Percentiles rank a stretch among this genome's conserved stretches.
These are phyloP conservation scores for Pachyrhizus erosus DNA, from an alignment of 306 rosid genomes.

Conservation along the genomic window DNA sequence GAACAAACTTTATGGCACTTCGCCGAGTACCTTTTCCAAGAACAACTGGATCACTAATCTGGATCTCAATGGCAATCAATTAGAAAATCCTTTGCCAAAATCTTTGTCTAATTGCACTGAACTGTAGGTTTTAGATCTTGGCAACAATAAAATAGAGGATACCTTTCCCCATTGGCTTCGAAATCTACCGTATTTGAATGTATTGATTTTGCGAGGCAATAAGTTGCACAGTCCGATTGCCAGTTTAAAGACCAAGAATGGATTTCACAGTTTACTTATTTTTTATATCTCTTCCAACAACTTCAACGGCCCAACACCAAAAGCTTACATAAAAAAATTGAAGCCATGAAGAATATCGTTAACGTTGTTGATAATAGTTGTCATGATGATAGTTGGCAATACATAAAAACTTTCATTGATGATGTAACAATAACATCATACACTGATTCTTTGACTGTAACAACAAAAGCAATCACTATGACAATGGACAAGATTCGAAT, in stretches of 20 bases:
- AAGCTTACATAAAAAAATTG: neutral
- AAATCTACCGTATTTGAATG: neutral
- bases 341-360: conserved; percentile 47
- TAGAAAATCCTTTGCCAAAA: conserved; percentile 42
- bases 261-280: conserved; percentile 37
- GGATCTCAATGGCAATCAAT: conserved; percentile 38
- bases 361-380: too few species aligned
- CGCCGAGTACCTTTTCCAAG: conserved; percentile 15
- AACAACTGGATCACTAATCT: fast-evolving
- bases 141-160: conserved; percentile 42
- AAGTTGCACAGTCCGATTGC: conserved; percentile 47
- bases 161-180: conserved; percentile 51
- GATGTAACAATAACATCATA: neutral
- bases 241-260: neutral
- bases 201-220: conserved; percentile 47
- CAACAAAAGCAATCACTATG: neutral
- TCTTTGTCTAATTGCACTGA: conserved; percentile 19
- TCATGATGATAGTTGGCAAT: neutral
- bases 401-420: neutral
- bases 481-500: neutral
- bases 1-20: conserved; percentile 42
- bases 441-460: neutral
- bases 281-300: conserved; percentile 42
- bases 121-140: conserved; percentile 43
- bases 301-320: conserved; percentile 45